These are phyloP conservation scores for Rhytidhysteron rufulum DNA, from an alignment of 2,329 filamentous ascomycete species.

Conservation along the genomic window DNA sequence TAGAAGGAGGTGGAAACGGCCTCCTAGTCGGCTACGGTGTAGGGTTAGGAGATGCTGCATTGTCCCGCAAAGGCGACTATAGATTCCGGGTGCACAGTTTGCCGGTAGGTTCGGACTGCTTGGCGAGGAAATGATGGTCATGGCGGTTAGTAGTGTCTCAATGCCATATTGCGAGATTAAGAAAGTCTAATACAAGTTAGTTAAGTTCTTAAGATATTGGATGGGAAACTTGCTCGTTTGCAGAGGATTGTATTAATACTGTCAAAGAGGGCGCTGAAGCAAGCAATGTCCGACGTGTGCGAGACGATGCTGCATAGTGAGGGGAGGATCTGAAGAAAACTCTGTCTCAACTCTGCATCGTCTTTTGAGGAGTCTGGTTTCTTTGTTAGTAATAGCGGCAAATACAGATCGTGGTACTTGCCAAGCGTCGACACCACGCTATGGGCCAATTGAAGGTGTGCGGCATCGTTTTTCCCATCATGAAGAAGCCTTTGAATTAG, in stretches of 20 bases:
- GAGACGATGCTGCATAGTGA: constrained; percentile 18
- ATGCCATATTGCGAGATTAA: constrained; percentile 42
- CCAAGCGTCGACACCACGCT: too few species aligned
- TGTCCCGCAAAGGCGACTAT: constrained; percentile 52
- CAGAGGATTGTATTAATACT: constrained; percentile 45
- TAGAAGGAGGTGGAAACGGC: constrained; percentile 58
- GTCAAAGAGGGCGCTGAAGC: constrained; percentile 48
- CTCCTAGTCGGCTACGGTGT: constrained; percentile 55
- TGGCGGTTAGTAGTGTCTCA: constrained; percentile 37
- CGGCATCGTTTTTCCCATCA: too few species aligned
- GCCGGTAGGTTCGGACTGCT: constrained; percentile 23
- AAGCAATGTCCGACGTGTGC: constrained; percentile 53
- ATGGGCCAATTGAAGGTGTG: too few species aligned
- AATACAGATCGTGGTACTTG: too few species aligned
- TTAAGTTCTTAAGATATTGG: neutral
- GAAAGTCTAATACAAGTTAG: constrained; percentile 21
- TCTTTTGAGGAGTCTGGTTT: constrained; percentile 14
- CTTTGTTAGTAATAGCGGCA: neutral
- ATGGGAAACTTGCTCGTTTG: constrained; percentile 10
- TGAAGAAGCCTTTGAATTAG: constrained; percentile 15
- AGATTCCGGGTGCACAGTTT: constrained; percentile 41
- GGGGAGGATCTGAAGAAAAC: constrained; percentile 25
- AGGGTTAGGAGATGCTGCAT: constrained; percentile 52
- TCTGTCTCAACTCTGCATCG: constrained; percentile 18
- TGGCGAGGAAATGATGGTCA: constrained; percentile 33